Conservation (phyloP, 2,329 filamentous ascomycete genomes). For the Fusarium sp. region DNA sequence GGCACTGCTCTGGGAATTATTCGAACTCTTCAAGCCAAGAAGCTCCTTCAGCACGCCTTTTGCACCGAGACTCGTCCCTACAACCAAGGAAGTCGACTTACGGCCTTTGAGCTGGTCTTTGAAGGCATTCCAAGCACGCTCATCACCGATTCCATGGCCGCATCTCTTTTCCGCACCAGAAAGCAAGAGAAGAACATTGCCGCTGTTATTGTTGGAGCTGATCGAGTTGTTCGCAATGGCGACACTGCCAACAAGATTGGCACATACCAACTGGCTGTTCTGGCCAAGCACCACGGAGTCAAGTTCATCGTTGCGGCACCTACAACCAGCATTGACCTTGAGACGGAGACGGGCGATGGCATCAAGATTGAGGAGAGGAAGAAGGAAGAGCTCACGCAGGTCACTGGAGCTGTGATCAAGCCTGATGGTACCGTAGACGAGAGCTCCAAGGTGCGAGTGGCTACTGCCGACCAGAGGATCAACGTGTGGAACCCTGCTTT, state of each 20-base stretch:
- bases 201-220: slow-evolving; percentile 93
- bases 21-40: slow-evolving; percentile 77
- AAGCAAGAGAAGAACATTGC: slow-evolving; percentile 76
- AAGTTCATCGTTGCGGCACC: slow-evolving; percentile 97
- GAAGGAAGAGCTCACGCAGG: slow-evolving; percentile 82
- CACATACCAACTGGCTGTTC: slow-evolving; percentile 92
- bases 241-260: slow-evolving; percentile 99
- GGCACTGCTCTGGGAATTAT: slow-evolving; percentile 96
- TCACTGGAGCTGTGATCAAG: slow-evolving; percentile 80
- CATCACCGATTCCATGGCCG: slow-evolving; percentile 97
- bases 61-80: slow-evolving; percentile 98
- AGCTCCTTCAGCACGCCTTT: slow-evolving; percentile 83
- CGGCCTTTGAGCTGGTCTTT: slow-evolving; percentile 95
- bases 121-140: slow-evolving; percentile 92
- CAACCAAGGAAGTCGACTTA: slow-evolving; percentile 95
- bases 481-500: slow-evolving; percentile 97
- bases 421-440: slow-evolving; percentile 73
- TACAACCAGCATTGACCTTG: slow-evolving; percentile 91
- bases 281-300: slow-evolving; percentile 87
- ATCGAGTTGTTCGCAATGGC: slow-evolving; percentile 94
- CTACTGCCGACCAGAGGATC: slow-evolving; percentile 82
- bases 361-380: slow-evolving; percentile 94
- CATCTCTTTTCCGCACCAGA: slow-evolving; percentile 77
- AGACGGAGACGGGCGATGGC: slow-evolving; percentile 79
- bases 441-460: slow-evolving; percentile 75